A percentile compares a stretch with the other conserved stretches of the same genome.
Evolutionary conservation across 2,329 filamentous ascomycete species (phyloP).

Genomic region (Ascochyta viciae-villosae): DNA sequence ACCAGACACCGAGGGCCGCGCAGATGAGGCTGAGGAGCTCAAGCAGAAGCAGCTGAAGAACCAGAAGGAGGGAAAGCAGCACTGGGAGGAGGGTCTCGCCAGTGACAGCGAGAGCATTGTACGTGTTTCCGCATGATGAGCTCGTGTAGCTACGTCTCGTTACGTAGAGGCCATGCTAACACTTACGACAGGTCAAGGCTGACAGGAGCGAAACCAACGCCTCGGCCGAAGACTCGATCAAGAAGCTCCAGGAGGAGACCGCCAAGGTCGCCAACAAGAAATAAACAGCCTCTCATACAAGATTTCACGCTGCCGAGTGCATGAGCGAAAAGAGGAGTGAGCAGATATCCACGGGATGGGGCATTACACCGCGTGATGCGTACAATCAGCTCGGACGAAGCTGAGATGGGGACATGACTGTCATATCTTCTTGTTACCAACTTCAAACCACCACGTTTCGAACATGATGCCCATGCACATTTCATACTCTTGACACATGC

Average conservation of each 20-base stretch:
- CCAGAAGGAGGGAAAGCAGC: slow-evolving; percentile 52
- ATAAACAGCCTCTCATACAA: background rate
- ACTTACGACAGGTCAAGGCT: slow-evolving; percentile 48
- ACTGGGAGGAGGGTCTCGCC: slow-evolving; percentile 55
- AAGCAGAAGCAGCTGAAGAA: slow-evolving; percentile 55
- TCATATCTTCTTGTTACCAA: background rate
- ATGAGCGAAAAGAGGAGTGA: background rate
- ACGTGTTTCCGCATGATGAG: slow-evolving; percentile 17
- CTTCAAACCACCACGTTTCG: slow-evolving; percentile 1
- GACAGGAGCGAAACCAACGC: slow-evolving; percentile 52
- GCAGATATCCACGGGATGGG: background rate
- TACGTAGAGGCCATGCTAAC: slow-evolving; percentile 7
- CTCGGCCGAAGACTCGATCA: slow-evolving; percentile 50
- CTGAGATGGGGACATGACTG: background rate
- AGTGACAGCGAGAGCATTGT: slow-evolving; percentile 52
- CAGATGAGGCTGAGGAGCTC: slow-evolving; percentile 51
- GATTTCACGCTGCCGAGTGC: too few relatives aligned
- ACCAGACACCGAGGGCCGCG: slow-evolving; percentile 40
- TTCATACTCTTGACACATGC: background rate
- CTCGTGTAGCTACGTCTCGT: background rate
- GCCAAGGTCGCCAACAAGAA: slow-evolving; percentile 44
- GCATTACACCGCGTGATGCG: background rate
- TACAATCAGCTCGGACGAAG: background rate
- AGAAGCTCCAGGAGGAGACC: slow-evolving; percentile 56
- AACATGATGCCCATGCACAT: background rate